Percentiles rank a stretch among this genome's conserved stretches.
These are phyloP conservation scores for Quillaja saponaria DNA, from an alignment of 306 rosid genomes.

Conservation along the genomic window DNA sequence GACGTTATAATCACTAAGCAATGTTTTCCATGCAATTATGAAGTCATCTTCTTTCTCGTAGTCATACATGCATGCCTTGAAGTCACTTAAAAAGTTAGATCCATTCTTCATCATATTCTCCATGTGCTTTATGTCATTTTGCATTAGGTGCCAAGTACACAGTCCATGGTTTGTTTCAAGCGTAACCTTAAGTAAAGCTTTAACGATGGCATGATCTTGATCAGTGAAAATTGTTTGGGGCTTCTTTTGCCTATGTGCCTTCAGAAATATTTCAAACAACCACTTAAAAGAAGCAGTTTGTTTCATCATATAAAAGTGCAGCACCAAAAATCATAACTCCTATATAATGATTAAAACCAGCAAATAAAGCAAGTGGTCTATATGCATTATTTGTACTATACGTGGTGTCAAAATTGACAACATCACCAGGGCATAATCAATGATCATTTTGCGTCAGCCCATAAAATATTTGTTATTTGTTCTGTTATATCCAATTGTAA, in stretches of 20 bases:
- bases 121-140: background rate
- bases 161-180: too few relatives aligned
- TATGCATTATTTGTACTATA: background rate
- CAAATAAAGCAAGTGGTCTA: background rate
- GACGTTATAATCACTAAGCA: background rate
- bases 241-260: too few relatives aligned
- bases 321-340: background rate
- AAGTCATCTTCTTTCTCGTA: background rate
- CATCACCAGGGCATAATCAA: background rate
- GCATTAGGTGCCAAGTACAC: too few relatives aligned
- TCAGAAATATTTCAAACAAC: too few relatives aligned
- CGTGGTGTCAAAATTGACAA: background rate
- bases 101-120: background rate
- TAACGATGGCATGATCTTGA: too few relatives aligned
- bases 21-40: background rate
- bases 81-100: background rate
- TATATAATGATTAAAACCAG: background rate
- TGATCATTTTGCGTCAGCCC: background rate
- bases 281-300: too few relatives aligned
- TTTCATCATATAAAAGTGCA: background rate
- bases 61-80: slow-evolving; percentile 6
- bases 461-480: background rate
- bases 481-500: background rate
- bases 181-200: too few relatives aligned
- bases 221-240: too few relatives aligned